phyloP scores from a whole-genome alignment of 176 grass and related monocot species.

The Cenchrus fungigraminus region DNA sequence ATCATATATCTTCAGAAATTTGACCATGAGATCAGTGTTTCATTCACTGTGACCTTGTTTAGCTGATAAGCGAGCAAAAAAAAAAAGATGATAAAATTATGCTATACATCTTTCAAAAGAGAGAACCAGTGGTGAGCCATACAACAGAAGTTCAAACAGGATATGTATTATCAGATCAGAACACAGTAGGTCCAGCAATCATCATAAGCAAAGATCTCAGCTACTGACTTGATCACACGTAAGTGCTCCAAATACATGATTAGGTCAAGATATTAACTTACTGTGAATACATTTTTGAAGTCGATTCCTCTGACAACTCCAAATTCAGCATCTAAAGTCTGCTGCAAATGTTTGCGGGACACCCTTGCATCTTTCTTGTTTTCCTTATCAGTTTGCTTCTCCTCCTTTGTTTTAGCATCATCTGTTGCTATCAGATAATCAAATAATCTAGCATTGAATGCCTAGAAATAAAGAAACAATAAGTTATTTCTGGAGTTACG shows the following conservation, averaged over 20 bases:
- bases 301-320: slow-evolving; percentile 96
- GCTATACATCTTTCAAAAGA: slow-evolving; percentile 15
- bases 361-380: slow-evolving; percentile 52
- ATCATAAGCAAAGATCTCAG: not conserved
- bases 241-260: not conserved
- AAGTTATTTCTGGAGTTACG: slow-evolving; percentile 13
- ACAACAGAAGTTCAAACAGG: not conserved
- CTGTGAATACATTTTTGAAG: slow-evolving; percentile 97
- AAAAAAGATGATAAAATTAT: not conserved
- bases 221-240: not conserved
- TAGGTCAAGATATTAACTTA: slow-evolving; percentile 52
- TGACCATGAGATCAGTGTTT: not conserved
- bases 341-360: slow-evolving; percentile 63
- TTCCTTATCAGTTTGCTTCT: slow-evolving; percentile 59
- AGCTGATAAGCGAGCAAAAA: not conserved
- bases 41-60: slow-evolving; percentile 8
- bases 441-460: slow-evolving; percentile 96
- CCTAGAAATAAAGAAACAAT: slow-evolving; percentile 50
- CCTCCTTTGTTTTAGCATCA: slow-evolving; percentile 67
- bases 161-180: not conserved
- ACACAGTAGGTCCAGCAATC: too few relatives aligned
- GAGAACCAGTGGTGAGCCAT: slow-evolving; percentile 1
- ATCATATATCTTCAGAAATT: slow-evolving; percentile 20
- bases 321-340: slow-evolving; percentile 84
- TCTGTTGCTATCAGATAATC: slow-evolving; percentile 97